Percentiles rank a stretch among this genome's conserved stretches.
Conservation (phyloP, 495 filamentous ascomycete species). For the Talaromyces trachyspermus region DNA sequence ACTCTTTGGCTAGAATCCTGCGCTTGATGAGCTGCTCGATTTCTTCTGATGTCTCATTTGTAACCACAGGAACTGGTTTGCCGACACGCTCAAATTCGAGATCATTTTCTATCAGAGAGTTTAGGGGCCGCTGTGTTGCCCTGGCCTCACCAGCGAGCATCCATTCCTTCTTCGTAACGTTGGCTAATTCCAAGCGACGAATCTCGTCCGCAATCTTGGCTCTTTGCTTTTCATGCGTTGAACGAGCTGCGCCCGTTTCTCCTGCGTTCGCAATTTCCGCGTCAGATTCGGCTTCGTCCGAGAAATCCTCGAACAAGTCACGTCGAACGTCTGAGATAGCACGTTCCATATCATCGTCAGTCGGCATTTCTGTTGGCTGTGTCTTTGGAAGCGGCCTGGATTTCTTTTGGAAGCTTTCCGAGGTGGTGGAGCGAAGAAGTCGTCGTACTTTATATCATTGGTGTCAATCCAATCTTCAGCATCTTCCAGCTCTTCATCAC, state of each 20-base stretch:
- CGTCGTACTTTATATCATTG: conserved; percentile 77
- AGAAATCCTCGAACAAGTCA: conserved; percentile 84
- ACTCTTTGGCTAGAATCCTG: conserved; percentile 82
- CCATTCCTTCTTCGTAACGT: conserved; percentile 89
- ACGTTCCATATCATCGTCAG: conserved; percentile 63
- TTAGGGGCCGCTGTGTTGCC: conserved; percentile 72
- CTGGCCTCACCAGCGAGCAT: conserved; percentile 82
- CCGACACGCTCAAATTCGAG: conserved; percentile 94
- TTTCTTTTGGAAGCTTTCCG: conserved; percentile 54
- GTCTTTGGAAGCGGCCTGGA: conserved; percentile 42
- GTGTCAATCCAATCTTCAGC: conserved; percentile 54
- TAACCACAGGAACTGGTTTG: conserved; percentile 91
- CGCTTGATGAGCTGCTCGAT: conserved; percentile 94
- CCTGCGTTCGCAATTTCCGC: conserved; percentile 22
- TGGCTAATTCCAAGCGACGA: conserved; percentile 77
- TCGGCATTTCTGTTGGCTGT: conserved; percentile 34
- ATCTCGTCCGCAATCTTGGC: conserved; percentile 84
- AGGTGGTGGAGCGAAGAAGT: conserved; percentile 83
- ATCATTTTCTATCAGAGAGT: conserved; percentile 90
- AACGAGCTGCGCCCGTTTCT: conserved; percentile 49
- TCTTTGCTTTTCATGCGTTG: conserved; percentile 79
- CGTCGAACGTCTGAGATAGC: conserved; percentile 88
- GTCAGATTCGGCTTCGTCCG: conserved; percentile 47
- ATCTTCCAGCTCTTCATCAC: conserved; percentile 44
- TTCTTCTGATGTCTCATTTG: conserved; percentile 83